Percentiles rank a stretch among this genome's conserved stretches.
Evolutionary conservation across 83 land plant genomes (phyloP).

Genomic region (Diphasiastrum complanatum): DNA sequence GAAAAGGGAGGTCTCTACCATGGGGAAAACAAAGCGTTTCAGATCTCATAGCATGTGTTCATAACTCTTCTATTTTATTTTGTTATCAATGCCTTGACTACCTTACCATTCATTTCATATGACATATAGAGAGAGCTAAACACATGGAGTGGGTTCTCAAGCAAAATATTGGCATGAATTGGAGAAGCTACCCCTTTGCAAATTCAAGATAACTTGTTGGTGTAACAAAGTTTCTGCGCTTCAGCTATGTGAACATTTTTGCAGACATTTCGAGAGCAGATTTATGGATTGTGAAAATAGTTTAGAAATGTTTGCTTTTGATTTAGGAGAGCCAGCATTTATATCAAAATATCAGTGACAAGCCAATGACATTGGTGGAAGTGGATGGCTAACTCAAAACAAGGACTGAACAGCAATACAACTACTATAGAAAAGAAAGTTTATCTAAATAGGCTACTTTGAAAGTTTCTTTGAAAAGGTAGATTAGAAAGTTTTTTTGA

Average conservation of each 20-base stretch:
- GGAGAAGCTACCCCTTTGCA: constrained; percentile 31
- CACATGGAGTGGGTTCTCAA: not conserved
- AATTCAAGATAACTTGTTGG: constrained; percentile 38
- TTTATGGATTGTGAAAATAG: constrained; percentile 29
- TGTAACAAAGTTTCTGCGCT: constrained; percentile 29
- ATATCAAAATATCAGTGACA: not conserved
- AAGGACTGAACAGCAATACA: too few species aligned
- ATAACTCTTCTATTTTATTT: too few species aligned
- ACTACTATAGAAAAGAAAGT: too few species aligned
- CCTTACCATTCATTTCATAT: too few species aligned
- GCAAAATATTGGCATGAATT: not conserved
- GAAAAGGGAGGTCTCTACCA: too few species aligned
- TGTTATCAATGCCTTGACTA: too few species aligned
- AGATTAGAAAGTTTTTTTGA: too few species aligned
- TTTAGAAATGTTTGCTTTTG: constrained; percentile 19
- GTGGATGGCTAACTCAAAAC: not conserved
- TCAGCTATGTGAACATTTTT: constrained; percentile 24
- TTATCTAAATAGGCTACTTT: too few species aligned
- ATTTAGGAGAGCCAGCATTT: constrained; percentile 8
- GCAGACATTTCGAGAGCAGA: constrained; percentile 26
- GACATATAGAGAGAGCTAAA: too few species aligned
- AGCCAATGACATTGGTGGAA: not conserved
- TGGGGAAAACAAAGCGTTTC: too few species aligned
- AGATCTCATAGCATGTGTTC: too few species aligned
- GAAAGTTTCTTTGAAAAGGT: too few species aligned